Conservation (phyloP, 2,329 filamentous ascomycete genomes). For the Arthrobotrys entomopaga region DNA sequence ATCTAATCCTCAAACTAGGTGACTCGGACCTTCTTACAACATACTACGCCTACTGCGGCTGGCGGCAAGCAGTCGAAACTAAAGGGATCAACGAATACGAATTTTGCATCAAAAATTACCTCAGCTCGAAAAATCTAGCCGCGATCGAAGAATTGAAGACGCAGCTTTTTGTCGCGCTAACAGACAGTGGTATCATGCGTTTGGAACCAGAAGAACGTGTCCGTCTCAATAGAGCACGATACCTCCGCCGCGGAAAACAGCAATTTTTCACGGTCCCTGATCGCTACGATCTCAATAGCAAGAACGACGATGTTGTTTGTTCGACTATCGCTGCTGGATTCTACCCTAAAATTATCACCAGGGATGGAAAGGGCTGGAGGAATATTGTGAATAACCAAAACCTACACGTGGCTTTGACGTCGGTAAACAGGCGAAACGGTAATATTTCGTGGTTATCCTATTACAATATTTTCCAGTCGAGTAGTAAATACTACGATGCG, state of each 20-base stretch:
- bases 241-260: conserved; percentile 64
- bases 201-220: conserved; percentile 78
- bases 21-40: conserved; percentile 92
- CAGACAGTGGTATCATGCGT: conserved; percentile 83
- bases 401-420: conserved; percentile 86
- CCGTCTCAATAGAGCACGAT: conserved; percentile 70
- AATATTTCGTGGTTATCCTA: conserved; percentile 84
- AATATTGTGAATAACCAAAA: conserved; percentile 93
- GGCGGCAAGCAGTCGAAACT: conserved; percentile 82
- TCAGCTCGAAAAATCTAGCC: conserved; percentile 84
- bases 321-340: conserved; percentile 93
- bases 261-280: conserved; percentile 81
- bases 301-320: conserved; percentile 80
- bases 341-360: conserved; percentile 88
- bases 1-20: conserved; percentile 62
- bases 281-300: conserved; percentile 77
- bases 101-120: conserved; percentile 94
- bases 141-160: conserved; percentile 97
- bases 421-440: conserved; percentile 79
- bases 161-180: conserved; percentile 84
- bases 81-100: conserved; percentile 78
- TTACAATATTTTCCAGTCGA: conserved; percentile 96
- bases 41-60: conserved; percentile 91
- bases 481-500: conserved; percentile 81
- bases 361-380: conserved; percentile 85